Percentiles rank a stretch among this genome's conserved stretches.
These are phyloP conservation scores for Rhynchosporium secalis DNA, from an alignment of 2,329 filamentous ascomycete species.

Conservation along the genomic window DNA sequence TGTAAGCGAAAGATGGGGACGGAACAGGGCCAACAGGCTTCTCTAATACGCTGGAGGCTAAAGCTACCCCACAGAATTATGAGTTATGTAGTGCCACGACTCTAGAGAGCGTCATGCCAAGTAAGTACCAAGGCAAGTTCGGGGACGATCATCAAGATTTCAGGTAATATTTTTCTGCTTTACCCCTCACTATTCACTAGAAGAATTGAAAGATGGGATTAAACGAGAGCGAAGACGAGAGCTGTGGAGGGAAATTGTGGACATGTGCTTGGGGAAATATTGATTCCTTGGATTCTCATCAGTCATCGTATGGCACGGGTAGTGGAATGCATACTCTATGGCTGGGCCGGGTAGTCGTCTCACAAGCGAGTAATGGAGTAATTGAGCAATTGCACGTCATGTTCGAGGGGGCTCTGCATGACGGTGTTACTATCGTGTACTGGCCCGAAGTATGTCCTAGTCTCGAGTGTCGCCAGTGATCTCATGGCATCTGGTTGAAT, in stretches of 20 bases:
- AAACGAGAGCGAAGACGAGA: no score
- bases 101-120: not conserved
- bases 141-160: not conserved
- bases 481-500: not conserved
- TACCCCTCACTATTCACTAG: not conserved
- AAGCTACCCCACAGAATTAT: not conserved
- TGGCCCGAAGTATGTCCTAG: slow-evolving; percentile 5
- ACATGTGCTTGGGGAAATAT: not conserved
- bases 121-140: not conserved
- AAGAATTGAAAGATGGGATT: no score
- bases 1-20: not conserved
- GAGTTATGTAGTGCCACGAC: not conserved
- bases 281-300: not conserved
- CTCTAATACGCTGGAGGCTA: not conserved
- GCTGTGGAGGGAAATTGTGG: no score
- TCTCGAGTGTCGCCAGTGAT: not conserved
- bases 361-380: not conserved
- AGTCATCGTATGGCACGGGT: not conserved
- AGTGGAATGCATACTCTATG: not conserved
- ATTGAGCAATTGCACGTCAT: not conserved
- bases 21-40: not conserved
- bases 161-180: not conserved
- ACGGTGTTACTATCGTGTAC: not conserved
- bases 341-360: not conserved
- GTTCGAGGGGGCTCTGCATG: not conserved